Base-by-base conservation (phyloP, 1,284 basidiomycete species). In the Microbotryum violaceum region DNA sequence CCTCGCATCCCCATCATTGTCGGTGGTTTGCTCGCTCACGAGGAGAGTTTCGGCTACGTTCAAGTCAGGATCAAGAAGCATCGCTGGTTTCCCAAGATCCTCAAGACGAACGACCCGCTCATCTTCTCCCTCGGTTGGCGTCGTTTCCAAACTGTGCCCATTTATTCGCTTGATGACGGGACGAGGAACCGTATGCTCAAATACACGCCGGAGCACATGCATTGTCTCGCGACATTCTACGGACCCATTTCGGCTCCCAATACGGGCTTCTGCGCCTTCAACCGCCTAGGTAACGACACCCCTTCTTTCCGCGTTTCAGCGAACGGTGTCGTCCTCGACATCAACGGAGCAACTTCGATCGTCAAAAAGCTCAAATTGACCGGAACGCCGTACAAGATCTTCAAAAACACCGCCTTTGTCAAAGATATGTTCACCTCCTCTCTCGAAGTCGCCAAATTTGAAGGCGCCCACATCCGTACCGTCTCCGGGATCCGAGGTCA, bases 161-260 rank as follows among this genome's bases (percentile, higher is more conserved):
- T 97, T 68, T 99, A 97, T 76, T 91, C 91, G 27, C 80, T 99
- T 31, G 96, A 99, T 75, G 94, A 99, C 75, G 91, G 96, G 72
- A 90, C 88, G 4, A 87, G 96, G 31, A 97, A 98, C 85, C 88
- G 96, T 52, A 90, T 97, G 88, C 87, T 99, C 76, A 98, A 99
- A 79, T 99, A 99, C 75, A 97, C 96, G 0, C 94, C 94, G 0
- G 96, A 98, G 77, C 94, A 99, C 73, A 97, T 96, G 91, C 96
- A 98, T 75, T 98, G 94, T 73, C 90, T 88, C 71, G 94, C 94
- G 3, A 94, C 93, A 0, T 97, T 98, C 77, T 97, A 93, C 73
- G 92, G 89, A 0, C 92, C 92, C 7, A 85, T 90, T 21, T 80
- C 89, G 1, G 79, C 88, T 0, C 92, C 92, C n/a, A 97, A 97